Conservation (phyloP, 345 rosid species). For the Lepidium didymum region DNA sequence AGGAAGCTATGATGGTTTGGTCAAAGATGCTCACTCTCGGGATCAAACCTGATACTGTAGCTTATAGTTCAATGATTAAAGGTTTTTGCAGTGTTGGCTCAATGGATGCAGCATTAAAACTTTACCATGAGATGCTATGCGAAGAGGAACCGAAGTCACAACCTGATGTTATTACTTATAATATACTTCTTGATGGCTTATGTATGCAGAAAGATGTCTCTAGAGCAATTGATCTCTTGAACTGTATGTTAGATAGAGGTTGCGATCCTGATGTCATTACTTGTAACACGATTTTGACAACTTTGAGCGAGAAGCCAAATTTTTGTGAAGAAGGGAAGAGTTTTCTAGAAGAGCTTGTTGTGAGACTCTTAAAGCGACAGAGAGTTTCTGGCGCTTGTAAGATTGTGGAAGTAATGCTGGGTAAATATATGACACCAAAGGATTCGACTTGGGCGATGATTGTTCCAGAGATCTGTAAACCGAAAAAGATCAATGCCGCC, state of each 20-base stretch:
- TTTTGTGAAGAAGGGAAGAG: slow-evolving; percentile 65
- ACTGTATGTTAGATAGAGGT: slow-evolving; percentile 62
- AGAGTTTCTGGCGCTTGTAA: slow-evolving; percentile 61
- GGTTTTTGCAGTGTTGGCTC: slow-evolving; percentile 67
- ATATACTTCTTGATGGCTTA: slow-evolving; percentile 71
- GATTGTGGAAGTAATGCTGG: slow-evolving; percentile 69
- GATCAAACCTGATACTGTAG: slow-evolving; percentile 65
- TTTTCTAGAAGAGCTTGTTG: slow-evolving; percentile 75
- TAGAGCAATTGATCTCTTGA: slow-evolving; percentile 73
- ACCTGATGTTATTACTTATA: slow-evolving; percentile 85
- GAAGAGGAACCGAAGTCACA: slow-evolving; percentile 51
- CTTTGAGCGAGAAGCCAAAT: slow-evolving; percentile 52
- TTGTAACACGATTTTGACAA: slow-evolving; percentile 67
- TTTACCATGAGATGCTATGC: slow-evolving; percentile 83
- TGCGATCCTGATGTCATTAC: slow-evolving; percentile 79
- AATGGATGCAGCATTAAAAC: slow-evolving; percentile 61
- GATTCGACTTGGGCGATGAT: slow-evolving; percentile 58
- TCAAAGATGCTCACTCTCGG: slow-evolving; percentile 63
- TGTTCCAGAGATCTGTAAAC: slow-evolving; percentile 64
- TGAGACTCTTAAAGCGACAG: slow-evolving; percentile 54
- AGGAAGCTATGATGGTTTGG: slow-evolving; percentile 72
- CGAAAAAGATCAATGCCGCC: slow-evolving; percentile 50
- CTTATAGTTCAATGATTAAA: slow-evolving; percentile 79
- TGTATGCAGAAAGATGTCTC: slow-evolving; percentile 51
- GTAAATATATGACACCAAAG: slow-evolving; percentile 54